Evolutionary conservation across 768 basidiomycete species (phyloP).

Genomic region (Lactarius quietus): DNA sequence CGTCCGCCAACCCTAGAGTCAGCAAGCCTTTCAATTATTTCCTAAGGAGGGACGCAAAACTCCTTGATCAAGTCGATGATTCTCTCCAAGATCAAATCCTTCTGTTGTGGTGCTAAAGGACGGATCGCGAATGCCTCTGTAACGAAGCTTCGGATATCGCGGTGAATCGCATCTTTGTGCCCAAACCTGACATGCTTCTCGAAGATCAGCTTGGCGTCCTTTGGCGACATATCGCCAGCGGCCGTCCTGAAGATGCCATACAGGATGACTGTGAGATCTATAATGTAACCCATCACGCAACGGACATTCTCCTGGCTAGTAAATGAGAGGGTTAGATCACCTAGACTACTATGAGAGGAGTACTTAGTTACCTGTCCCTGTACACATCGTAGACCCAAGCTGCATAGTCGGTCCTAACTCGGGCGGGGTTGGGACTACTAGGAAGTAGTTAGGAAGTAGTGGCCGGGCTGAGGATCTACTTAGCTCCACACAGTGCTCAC

Average conservation of each 20-base stretch:
- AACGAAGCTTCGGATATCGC: neutral
- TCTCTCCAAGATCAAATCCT: conserved; percentile 3
- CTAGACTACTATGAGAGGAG: neutral
- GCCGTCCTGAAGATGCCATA: neutral
- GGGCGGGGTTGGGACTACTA: neutral
- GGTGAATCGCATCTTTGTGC: neutral
- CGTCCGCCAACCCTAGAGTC: no score
- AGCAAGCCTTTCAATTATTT: neutral
- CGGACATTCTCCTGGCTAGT: conserved; percentile 4
- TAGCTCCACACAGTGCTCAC: neutral
- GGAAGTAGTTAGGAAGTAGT: no score
- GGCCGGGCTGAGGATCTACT: neutral
- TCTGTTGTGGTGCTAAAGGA: neutral
- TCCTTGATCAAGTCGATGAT: conserved; percentile 4
- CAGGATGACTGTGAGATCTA: conserved; percentile 7
- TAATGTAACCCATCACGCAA: conserved; percentile 11
- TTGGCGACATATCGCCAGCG: neutral
- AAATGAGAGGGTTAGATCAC: neutral
- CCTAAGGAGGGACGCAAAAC: neutral
- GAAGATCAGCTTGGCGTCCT: neutral
- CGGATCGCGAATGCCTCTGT: neutral
- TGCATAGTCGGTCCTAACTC: neutral
- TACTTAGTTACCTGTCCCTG: neutral
- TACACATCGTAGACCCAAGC: conserved; percentile 1
- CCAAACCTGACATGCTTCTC: neutral